Evolutionary conservation across 352 stramenopile species (phyloP), one percentile per base, ranked within the genome.

Genomic region (Globisporangium camurandrum): DNA sequence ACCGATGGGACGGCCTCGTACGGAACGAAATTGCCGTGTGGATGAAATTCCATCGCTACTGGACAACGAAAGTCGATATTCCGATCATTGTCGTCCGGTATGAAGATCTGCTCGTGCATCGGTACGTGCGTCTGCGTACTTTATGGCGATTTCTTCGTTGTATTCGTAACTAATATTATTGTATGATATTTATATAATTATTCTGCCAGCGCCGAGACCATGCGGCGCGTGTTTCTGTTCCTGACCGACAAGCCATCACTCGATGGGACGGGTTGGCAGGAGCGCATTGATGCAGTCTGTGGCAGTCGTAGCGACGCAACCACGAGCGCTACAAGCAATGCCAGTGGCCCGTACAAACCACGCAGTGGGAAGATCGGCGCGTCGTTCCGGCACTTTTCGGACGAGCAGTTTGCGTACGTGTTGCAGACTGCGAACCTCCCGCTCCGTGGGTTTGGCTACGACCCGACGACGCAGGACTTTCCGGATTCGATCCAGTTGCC

Each of bases 71-170:
- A 30, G 75, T 86, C n/a, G 80, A 89, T 30, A 84, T 97, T 34
- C 84, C 87, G 7, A 78, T 97, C 59, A 86, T 97, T 44, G 68
- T 97, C 38, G 72, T 98, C 27, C 81, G 90, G 19, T 98, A 97
- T 62, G 91, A 98, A 59, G 86, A 97, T 51, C 54, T 97, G 3
- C 64, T 96, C 16, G 46, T 93, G 42, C 69, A 96, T 36, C 75
- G 77, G 26, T 81, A 43, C 31, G 65, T 61, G 12, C 17, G 45
- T 30, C 7, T 19, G 27, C 28, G n/a, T 40, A 26, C n/a, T n/a
- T n/a, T n/a, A n/a, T n/a, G n/a, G n/a, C n/a, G n/a, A n/a, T n/a
- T n/a, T n/a, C n/a, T n/a, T n/a, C n/a, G n/a, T n/a, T n/a, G n/a
- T n/a, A n/a, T n/a, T n/a, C n/a, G n/a, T n/a, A n/a, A n/a, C 10